Base-by-base conservation (phyloP, 345 rosid genomes). In the Adansonia digitata region DNA sequence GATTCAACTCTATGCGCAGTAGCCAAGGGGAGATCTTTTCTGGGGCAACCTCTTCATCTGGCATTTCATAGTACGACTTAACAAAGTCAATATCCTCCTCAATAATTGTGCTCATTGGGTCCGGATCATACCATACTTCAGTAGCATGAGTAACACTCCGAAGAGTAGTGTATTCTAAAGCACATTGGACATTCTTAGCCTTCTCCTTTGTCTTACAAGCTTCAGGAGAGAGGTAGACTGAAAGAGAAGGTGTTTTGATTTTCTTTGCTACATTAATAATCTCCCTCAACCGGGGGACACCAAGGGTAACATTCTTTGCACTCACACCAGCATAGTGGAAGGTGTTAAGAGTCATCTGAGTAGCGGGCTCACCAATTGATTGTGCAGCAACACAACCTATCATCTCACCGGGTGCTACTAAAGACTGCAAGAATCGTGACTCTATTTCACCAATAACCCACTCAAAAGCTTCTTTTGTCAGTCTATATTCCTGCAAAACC, bases 271-370 rank as follows among this genome's bases (percentile, higher is more conserved):
- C 98, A 27, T 94, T 94, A 48, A 94, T 94, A 77, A 94, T 94
- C 76, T 94, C 98, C 75, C 98, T 88, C 88, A 94, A 80, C 90
- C 98, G 80, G 31, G 99, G 98, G 72, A 94, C 99, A 80, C 99
- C 99, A 12, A 94, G 96, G 65, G 99, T 94, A 40, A 94, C 99
- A 73, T 94, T 94, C 88, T 94, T 94, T 29, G 99, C 99, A 87
- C 99, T 94, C 37, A 94, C 99, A 90, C 99, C 99, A 86, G 99
- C 99, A 72, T 91, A 94, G 75, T 94, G 99, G 81, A 93, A 94
- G 6, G 99, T 94, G 78, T 94, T 94, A 15, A 94, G 92, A 69
- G 99, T 94, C 99, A 94, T 94, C 84, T 94, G 99, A 20, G 99
- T 94, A 53, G 99, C 99, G 79, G 99, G 99, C 82, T 94, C 99